Conservation (phyloP, 2,329 filamentous ascomycete species). For the Fusarium papillatum region DNA sequence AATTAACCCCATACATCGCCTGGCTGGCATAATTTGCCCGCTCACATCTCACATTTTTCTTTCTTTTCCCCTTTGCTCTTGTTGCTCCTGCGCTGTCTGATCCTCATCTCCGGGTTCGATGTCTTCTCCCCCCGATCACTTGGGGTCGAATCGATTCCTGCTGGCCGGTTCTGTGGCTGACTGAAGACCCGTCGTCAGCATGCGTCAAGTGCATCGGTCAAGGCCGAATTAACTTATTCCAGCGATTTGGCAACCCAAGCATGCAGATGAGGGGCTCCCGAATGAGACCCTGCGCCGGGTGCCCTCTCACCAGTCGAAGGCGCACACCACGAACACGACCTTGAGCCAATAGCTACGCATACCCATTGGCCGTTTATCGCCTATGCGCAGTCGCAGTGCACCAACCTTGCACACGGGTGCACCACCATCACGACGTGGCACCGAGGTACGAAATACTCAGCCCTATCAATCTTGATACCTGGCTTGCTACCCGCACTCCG, state of each 20-base stretch:
- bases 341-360: conserved; percentile 26
- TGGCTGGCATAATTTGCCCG: neutral
- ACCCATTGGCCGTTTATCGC: conserved; percentile 34
- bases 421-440: conserved; percentile 43
- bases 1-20: neutral
- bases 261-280: conserved; percentile 38
- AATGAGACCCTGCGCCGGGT: conserved; percentile 35
- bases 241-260: conserved; percentile 36
- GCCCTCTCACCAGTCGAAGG: conserved; percentile 2
- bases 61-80: conserved; percentile 1
- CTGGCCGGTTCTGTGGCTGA: conserved; percentile 41
- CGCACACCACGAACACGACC: neutral
- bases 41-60: conserved; percentile 17
- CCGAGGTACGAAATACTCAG: conserved; percentile 37
- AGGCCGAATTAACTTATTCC: conserved; percentile 40
- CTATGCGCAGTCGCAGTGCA: conserved; percentile 34
- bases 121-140: conserved; percentile 20
- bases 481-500: conserved; percentile 8
- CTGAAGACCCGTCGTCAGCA: conserved; percentile 35
- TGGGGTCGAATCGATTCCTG: conserved; percentile 30
- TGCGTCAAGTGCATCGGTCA: conserved; percentile 39
- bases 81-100: conserved; percentile 10
- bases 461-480: conserved; percentile 39
- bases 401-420: conserved; percentile 28
- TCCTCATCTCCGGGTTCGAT: conserved; percentile 22